Evolutionary conservation across 371 early-diverging fungal species (phyloP), one percentile per base, ranked within the genome.

Genomic region (Capillidium heterosporum): DNA sequence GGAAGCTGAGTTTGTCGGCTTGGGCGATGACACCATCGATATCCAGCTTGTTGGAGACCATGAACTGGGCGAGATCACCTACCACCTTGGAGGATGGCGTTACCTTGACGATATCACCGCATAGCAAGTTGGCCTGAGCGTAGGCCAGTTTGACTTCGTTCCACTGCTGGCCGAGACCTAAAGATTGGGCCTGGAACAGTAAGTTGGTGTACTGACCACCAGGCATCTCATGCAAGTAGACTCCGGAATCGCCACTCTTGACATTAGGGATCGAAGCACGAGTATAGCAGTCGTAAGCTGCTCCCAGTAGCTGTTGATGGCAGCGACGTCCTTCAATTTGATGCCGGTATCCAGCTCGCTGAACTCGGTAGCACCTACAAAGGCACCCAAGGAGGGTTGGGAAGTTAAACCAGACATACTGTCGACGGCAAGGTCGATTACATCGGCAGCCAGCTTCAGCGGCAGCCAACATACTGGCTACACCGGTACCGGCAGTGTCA

Each of bases 21-120:
- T 76, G 75, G 52, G 82, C 82, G 53, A 73, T 59, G 2, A 95
- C 86, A 32, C 88, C 89, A 56, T 84, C 63, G 39, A 74, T 81
- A 1, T 64, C 67, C 47, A 92, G 66, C 32, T 78, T 74, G 73
- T 91, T 89, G 48, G 91, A 80, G 7, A 93, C 95, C 87, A 95
- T 86, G 63, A 95, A 91, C 68, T 95, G 95, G 47, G 95, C 94
- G 40, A 95, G 71, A 70, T 95, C 95, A 49, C 95, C 95, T 10
- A 95, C 93, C 19, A 95, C 95, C 73, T 95, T 95, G 65, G 86
- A 85, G 40, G 91, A 90, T 5, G 95, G 95, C 3, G 95, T 95
- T 44, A 95, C 95, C 77, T 95, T 95, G 68, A 90, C 85, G 61
- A 95, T 82, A 63, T 93, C 91, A 42, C 95, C 95, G 63, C 91